Evolutionary conservation across 2,329 filamentous ascomycete genomes (phyloP), one percentile per base, ranked within the genome.

Genomic region (Fusarium temperatum): DNA sequence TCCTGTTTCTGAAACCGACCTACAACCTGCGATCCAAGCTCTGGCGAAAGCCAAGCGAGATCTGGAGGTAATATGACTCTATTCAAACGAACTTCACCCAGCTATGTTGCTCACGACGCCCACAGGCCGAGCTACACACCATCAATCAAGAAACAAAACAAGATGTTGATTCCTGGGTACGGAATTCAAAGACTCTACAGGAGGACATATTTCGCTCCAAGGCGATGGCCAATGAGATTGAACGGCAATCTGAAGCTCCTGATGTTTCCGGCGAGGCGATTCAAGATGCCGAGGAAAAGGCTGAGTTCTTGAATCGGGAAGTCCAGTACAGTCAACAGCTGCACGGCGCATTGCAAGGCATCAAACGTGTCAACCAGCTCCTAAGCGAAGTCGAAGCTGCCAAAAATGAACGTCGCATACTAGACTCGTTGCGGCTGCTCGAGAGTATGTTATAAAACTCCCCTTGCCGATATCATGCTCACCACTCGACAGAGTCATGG

Each of bases 111-210:
- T 78, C 63, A 78, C 70, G 48, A 63, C 36, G 59, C 45, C 30
- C 50, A 36, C 66, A 84, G 82, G 63, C 88, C 68, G 91, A 97
- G 77, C 92, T 98, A 66, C 92, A 91, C 73, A 82, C 85, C 28
- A 89, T 96, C 70, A 97, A 95, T 82, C 89, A 91, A 79, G 91
- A 94, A 74, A 93, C 91, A 24, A 93, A 92, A 64, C 89, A 91
- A 44, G 93, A 97, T 78, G 92, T 98, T 57, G 93, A 94, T 79
- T 89, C 91, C 58, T 98, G 96, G 96, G 93, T 97, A 64, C 85
- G 87, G 58, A 94, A 96, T 81, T 94, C 95, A 54, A 94, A 94
- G 82, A 90, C 92, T 59, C 89, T 98, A 13, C 94, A 97, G 81
- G 89, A 92, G 70, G 96, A 98, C 79, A 96, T 98, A 74, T 90